phyloP scores from a whole-genome alignment of 2,329 filamentous ascomycete genomes.

The Aspergillus cejpii region DNA sequence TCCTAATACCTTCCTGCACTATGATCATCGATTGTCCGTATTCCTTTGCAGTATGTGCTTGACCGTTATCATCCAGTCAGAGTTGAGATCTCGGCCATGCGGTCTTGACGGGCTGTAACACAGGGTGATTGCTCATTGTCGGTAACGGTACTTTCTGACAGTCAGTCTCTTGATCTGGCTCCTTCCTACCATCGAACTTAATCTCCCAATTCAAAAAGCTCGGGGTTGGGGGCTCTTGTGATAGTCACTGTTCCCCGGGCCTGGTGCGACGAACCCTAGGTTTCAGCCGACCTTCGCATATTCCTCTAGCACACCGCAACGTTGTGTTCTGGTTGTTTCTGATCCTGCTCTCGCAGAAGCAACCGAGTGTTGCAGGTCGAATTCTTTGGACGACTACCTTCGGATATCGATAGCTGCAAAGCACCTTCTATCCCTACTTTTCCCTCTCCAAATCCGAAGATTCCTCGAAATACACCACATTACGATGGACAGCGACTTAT shows the following conservation, averaged over 20 bases:
- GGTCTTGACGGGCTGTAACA: slow-evolving; percentile 15
- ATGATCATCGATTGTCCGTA: too few relatives aligned
- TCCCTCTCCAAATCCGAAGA: slow-evolving; percentile 11
- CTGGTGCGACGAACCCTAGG: too few relatives aligned
- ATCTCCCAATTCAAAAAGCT: slow-evolving; percentile 1
- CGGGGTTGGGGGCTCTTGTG: too few relatives aligned
- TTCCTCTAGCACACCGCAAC: not conserved
- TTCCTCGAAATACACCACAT: slow-evolving; percentile 7
- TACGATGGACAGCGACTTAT: slow-evolving; percentile 32
- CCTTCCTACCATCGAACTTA: not conserved
- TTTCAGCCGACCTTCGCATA: too few relatives aligned
- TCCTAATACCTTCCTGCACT: slow-evolving; percentile 2
- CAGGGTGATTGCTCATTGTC: slow-evolving; percentile 10
- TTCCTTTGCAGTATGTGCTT: slow-evolving; percentile 7
- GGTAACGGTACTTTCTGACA: slow-evolving; percentile 7
- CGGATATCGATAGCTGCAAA: too few relatives aligned
- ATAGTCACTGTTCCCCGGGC: too few relatives aligned
- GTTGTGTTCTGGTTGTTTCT: not conserved
- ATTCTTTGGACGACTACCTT: not conserved
- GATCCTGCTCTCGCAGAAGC: not conserved
- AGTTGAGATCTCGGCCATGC: slow-evolving; percentile 18
- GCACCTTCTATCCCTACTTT: not conserved
- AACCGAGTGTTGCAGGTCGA: not conserved
- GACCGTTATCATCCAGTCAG: slow-evolving; percentile 16
- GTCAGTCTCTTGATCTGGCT: not conserved